Evolutionary conservation across 2,329 filamentous ascomycete genomes (phyloP), one percentile per base, ranked within the genome.

Genomic region (Fusarium sp.): DNA sequence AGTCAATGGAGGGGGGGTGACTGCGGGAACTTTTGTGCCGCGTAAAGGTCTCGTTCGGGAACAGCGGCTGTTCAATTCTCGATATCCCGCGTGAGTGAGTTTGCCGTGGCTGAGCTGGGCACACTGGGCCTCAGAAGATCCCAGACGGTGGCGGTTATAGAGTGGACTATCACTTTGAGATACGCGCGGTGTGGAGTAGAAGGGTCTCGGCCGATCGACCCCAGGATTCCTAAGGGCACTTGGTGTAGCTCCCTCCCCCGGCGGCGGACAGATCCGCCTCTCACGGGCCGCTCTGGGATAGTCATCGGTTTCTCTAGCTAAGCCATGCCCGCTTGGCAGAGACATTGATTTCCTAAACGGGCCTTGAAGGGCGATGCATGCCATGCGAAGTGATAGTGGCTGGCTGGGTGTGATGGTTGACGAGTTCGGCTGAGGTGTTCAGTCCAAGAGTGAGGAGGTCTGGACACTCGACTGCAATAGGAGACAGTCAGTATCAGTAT

Each of bases 171-270:
- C 31, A 33, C 60, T 40, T 23, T 2, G 7, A 46, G 61, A 57
- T 23, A 44, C 20, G 38, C 20, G 38, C 2, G 25, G 6, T 31
- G 46, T 66, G 53, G 33, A 38, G 55, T 66, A 14, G 13, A 63
- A 63, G 62, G 62, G 63, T 40, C 57, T 55, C 18, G 58, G 46
- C 46, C 54, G 63, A 67, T 67, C 34, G 38, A 63, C 65, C 65
- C 63, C 49, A 51, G 64, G 16, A 59, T 63, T 46, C 57, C 40
- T 49, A 20, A 53, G 51, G 33, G 3, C 42, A 20, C 27, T 20
- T 34, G 18, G 18, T 20, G 20, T 20, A 59, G 53, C 4, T 11
- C 27, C 53, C 54, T 56, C 53, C 54, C 60, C 46, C 16, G 10
- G 11, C 25, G 25, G 8, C 53, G 49, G 65, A 55, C 54, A 29